phyloP scores from a whole-genome alignment of 1,139 yeast genomes.

The Geotrichum histeridarum region DNA sequence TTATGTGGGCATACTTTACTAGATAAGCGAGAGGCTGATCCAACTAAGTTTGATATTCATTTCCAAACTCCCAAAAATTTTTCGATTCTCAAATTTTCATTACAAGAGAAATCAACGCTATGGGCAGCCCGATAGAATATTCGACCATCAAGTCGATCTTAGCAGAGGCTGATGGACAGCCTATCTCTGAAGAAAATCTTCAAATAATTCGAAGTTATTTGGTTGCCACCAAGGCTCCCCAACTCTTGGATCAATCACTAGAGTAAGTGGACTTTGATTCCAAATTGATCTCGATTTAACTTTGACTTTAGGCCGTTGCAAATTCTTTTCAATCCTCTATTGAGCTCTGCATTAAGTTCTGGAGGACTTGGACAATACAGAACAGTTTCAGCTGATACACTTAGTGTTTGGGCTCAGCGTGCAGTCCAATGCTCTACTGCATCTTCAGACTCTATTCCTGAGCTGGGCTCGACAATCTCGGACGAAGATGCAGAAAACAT shows the following conservation, averaged over 20 bases:
- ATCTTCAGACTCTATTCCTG: slow-evolving; percentile 9
- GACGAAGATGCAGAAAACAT: slow-evolving; percentile 38
- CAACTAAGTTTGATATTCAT: not conserved
- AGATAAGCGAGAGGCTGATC: too few relatives aligned
- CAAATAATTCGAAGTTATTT: slow-evolving; percentile 20
- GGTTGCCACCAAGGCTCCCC: slow-evolving; percentile 21
- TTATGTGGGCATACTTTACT: too few relatives aligned
- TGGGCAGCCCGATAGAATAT: not conserved
- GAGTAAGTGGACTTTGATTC: slow-evolving; percentile 10
- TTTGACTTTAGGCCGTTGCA: slow-evolving; percentile 9
- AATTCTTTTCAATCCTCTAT: slow-evolving; percentile 19
- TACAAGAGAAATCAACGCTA: not conserved
- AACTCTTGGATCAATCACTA: slow-evolving; percentile 10
- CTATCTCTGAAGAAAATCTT: slow-evolving; percentile 16
- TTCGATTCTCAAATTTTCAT: slow-evolving; percentile 1
- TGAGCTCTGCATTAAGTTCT: slow-evolving; percentile 26
- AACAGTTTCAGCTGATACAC: slow-evolving; percentile 51
- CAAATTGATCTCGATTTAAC: slow-evolving; percentile 5
- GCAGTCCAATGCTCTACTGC: slow-evolving; percentile 37
- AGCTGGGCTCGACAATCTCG: slow-evolving; percentile 24
- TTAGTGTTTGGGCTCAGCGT: slow-evolving; percentile 61
- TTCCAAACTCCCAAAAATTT: not conserved
- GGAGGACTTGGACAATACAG: slow-evolving; percentile 38
- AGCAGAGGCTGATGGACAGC: not conserved
- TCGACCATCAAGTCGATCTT: slow-evolving; percentile 1